Percentiles rank a stretch among this genome's conserved stretches.
Evolutionary conservation across 2,329 filamentous ascomycete species (phyloP).

Genomic region (Sporothrix pallida): DNA sequence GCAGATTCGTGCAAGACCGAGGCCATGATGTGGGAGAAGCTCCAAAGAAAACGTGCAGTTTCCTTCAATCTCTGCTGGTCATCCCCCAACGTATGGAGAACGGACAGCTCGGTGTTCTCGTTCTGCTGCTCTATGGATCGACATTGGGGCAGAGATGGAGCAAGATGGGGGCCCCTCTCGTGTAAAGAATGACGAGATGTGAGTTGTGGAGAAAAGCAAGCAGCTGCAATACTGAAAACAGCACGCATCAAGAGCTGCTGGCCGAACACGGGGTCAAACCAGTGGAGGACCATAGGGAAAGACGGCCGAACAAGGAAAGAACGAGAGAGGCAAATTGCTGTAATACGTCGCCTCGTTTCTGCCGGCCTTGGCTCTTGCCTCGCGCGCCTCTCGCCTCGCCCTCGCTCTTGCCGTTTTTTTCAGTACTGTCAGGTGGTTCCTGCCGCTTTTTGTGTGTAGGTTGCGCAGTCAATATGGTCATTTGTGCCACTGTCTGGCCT

Average conservation of each 20-base stretch:
- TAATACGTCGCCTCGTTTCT: conserved; percentile 2
- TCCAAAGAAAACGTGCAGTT: not conserved
- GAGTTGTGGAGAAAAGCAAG: conserved; percentile 24
- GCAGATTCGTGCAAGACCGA: not conserved
- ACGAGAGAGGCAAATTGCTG: not conserved
- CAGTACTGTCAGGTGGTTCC: too few species aligned
- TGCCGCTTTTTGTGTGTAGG: too few species aligned
- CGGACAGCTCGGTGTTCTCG: conserved; percentile 10
- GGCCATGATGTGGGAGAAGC: not conserved
- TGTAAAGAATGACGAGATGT: not conserved
- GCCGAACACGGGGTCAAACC: not conserved
- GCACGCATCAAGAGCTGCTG: not conserved
- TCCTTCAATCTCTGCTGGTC: not conserved
- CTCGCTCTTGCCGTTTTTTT: too few species aligned
- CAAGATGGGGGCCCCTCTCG: not conserved
- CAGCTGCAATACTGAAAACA: not conserved
- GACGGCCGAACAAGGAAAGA: not conserved
- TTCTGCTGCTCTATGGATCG: not conserved
- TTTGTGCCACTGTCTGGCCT: too few species aligned
- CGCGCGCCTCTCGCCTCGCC: not conserved
- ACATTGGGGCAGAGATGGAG: not conserved
- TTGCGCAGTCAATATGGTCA: too few species aligned
- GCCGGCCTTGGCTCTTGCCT: not conserved
- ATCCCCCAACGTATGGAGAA: conserved; percentile 21
- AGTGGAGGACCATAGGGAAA: not conserved